Base-by-base conservation (phyloP, 2,329 filamentous ascomycete species). In the Hortaea sp. region DNA sequence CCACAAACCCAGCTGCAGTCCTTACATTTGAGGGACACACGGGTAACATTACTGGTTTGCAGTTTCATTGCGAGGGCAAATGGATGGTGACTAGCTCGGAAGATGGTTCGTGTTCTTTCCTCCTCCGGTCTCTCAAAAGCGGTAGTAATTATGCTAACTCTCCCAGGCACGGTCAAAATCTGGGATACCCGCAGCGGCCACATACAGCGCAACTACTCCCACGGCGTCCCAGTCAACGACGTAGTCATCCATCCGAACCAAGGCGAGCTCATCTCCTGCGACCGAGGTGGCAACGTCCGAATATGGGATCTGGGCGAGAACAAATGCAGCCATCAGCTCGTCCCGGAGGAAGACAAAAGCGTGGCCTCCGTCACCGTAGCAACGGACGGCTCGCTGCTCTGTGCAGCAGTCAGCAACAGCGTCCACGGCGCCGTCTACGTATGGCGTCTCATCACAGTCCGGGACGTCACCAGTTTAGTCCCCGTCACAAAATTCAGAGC, bases 161-260 rank as follows among this genome's bases (percentile, higher is more conserved):
- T 20, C 20, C 20, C 30, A 63, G 60, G 61, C 9, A 94, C 88
- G 0, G 89, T 95, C 62, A 94, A 94, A 74, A 94, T 95, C 53
- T 95, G 89, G 89, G 90, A 95, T 65, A 95, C 88, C 5, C 75
- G 89, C 41, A 85, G 78, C 9, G 90, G 87, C 40, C 82, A 78
- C 48, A 81, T 97, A 45, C 92, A 98, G 69, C 80, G 92, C 45
- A 95, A 90, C 68, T 98, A 98, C 66, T 83, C 79, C 56, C 92
- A 98, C 64, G 85, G 84, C 44, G 83, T 81, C 31, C 82, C 92
- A 0, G 92, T 90, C 44, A 98, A 95, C 62, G 92, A 98, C 66
- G 92, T 98, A 6, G 92, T 97, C n/a, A 98, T 98, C 47, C 92
- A 98, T 65, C 92, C 92, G 0, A 98, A 98, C 63, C 92, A 98